Evolutionary conservation across 1,284 basidiomycete species (phyloP), one percentile per base, ranked within the genome.

Genomic region (Takashimella koratensis): DNA sequence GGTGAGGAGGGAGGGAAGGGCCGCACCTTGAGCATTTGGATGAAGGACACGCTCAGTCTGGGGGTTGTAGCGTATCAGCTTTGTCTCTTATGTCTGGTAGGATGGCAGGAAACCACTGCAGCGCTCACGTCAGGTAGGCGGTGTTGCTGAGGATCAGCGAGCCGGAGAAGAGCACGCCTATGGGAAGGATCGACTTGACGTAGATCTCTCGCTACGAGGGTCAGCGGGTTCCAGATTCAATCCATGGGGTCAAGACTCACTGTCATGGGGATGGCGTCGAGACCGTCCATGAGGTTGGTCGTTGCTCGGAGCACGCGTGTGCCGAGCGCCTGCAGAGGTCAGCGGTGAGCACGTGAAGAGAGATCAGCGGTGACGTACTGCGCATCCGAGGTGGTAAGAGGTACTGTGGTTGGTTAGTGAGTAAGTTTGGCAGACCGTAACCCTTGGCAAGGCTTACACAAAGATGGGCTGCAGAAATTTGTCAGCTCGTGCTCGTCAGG

Each of bases 21-120:
- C n/a, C n/a, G 54, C 53, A 87, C 89, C 84, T 96, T 96, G 78
- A 97, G 86, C 94, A 98, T 98, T 75, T 97, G 94, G 63, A 97
- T 96, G 77, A 94, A 97, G 1, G 89, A 85, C 25, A 97, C 90
- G 59, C 84, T 87, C 52, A 98, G 84, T 58, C 30, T 36, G 30
- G 8, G n/a, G n/a, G n/a, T n/a, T n/a, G n/a, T n/a, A n/a, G n/a
- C n/a, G n/a, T n/a, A 10, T 10, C 10, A 10, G 36, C 36, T 10
- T n/a, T 10, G 36, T 39, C 36, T 10, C n/a, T n/a, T n/a, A n/a
- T n/a, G n/a, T n/a, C n/a, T n/a, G 36, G 10, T 39, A 10, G 36
- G 10, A 10, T n/a, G 30, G 16, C 30, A 36, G 30, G 30, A 36
- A 36, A 16, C 30, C 10, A 8, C 16, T 16, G 30, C 30, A 8